Base-by-base conservation (phyloP, 2,329 filamentous ascomycete genomes). In the Aureobasidium sp. region DNA sequence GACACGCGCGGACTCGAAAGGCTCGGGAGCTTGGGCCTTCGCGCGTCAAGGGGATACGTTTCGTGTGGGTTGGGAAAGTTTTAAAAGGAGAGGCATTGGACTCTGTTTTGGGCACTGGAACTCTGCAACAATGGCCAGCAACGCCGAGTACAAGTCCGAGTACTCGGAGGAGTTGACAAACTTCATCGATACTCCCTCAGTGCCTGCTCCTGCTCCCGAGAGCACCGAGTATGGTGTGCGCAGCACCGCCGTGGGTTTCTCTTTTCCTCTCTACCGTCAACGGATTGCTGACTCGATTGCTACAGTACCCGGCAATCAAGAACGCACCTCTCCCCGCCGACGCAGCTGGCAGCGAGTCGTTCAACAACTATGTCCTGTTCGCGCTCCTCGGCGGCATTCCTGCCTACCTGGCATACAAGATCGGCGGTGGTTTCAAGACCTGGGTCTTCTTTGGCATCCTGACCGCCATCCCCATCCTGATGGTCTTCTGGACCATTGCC, bases 291-390 rank as follows among this genome's bases (percentile, higher is more conserved):
- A 30, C 25, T 12, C 11, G 7, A 21, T 14, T 19, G 17, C 59
- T 58, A 60, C 66, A 94, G 90, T 91, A 83, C 65, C 85, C 88
- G 27, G 74, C 89, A 57, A 97, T 97, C 74, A 88, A 94, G 69
- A 97, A 97, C 81, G 88, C 84, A 44, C 90, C 93, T 60, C 82
- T 97, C 38, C 93, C 93, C 32, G 91, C 90, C 60, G 93, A 98
- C 70, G 88, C 83, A 47, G 75, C 89, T 48, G 87, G 90, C 60
- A 83, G 80, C 70, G 89, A 95, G 62, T 84, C 76, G 71, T 98
- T 97, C 83, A 90, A 85, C 74, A 95, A 93, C 74, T 73, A 77
- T 62, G 72, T 86, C 63, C 83, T 97, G 61, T 76, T 88, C 69
- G 77, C 79, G 61, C 70, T 91, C 58, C 70, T 95, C 57, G 69